Evolutionary conservation across 768 basidiomycete species (phyloP).

Genomic region (Coprinopsis strossmayeri): DNA sequence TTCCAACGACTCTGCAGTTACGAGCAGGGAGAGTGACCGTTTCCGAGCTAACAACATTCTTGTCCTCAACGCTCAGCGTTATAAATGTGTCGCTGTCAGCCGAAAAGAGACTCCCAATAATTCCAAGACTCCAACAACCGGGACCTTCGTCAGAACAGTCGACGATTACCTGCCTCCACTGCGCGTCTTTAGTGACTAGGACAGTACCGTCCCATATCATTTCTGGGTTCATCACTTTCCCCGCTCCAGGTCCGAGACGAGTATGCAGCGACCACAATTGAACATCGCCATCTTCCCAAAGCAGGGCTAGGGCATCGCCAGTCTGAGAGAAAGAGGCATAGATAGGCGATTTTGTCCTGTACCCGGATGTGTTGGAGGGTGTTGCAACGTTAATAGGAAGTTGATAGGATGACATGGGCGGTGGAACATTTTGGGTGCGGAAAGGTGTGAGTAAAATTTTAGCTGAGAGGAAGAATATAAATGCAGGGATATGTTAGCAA

Average conservation of each 20-base stretch:
- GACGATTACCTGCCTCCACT: conserved; percentile 29
- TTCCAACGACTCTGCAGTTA: conserved; percentile 44
- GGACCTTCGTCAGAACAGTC: conserved; percentile 9
- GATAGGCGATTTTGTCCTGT: conserved; percentile 41
- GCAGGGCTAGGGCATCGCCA: conserved; percentile 52
- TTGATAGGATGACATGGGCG: conserved; percentile 84
- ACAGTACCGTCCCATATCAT: conserved; percentile 28
- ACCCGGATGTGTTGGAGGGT: background rate
- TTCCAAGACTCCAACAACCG: conserved; percentile 20
- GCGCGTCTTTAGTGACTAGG: conserved; percentile 13
- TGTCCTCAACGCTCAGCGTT: conserved; percentile 19
- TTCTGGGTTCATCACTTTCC: conserved; percentile 53
- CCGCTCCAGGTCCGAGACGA: conserved; percentile 48
- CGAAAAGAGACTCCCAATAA: conserved; percentile 31
- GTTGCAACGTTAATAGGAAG: conserved; percentile 18
- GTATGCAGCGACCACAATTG: conserved; percentile 69
- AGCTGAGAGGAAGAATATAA: conserved; percentile 34
- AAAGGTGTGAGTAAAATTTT: conserved; percentile 84
- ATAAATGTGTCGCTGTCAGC: conserved; percentile 26
- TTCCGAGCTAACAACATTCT: conserved; percentile 4
- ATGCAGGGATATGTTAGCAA: background rate
- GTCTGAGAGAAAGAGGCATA: conserved; percentile 58
- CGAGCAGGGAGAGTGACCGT: conserved; percentile 24
- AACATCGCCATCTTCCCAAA: conserved; percentile 66
- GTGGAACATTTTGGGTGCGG: conserved; percentile 91